Evolutionary conservation across 768 basidiomycete genomes (phyloP).

Genomic region (Suillus tomentosus): DNA sequence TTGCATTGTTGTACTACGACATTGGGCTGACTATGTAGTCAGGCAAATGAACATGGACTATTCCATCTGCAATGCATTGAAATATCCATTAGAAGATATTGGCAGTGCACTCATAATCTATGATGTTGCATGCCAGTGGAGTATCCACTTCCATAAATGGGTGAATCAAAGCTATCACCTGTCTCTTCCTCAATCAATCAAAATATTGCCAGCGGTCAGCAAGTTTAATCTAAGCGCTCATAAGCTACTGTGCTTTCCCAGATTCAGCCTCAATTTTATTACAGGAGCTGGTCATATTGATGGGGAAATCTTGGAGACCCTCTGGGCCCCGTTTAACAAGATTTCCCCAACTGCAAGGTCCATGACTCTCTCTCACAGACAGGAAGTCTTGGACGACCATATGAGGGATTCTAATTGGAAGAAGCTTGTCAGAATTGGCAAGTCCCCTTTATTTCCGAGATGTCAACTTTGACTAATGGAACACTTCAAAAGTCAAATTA

Average conservation of each 20-base stretch:
- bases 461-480: background rate
- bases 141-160: conserved; percentile 17
- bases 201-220: conserved; percentile 23
- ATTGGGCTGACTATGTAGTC: background rate
- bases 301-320: conserved; percentile 37
- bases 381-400: conserved; percentile 33
- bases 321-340: conserved; percentile 32
- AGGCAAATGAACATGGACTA: conserved; percentile 35
- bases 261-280: conserved; percentile 31
- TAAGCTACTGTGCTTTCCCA: conserved; percentile 23
- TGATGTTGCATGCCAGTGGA: conserved; percentile 33
- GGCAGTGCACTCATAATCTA: conserved; percentile 22
- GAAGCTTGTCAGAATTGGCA: conserved; percentile 30
- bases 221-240: conserved; percentile 36
- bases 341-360: conserved; percentile 24
- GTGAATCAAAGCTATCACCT: background rate
- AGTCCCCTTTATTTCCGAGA: background rate
- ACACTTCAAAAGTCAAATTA: background rate
- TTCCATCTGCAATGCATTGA: conserved; percentile 25
- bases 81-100: conserved; percentile 12
- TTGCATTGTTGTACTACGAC: no score
- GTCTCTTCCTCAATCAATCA: conserved; percentile 9
- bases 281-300: conserved; percentile 30
- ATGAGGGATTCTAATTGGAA: conserved; percentile 39
- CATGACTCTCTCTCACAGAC: conserved; percentile 25